Conservation (phyloP, 2,329 filamentous ascomycete species). For the Zymoseptoria tritici region DNA sequence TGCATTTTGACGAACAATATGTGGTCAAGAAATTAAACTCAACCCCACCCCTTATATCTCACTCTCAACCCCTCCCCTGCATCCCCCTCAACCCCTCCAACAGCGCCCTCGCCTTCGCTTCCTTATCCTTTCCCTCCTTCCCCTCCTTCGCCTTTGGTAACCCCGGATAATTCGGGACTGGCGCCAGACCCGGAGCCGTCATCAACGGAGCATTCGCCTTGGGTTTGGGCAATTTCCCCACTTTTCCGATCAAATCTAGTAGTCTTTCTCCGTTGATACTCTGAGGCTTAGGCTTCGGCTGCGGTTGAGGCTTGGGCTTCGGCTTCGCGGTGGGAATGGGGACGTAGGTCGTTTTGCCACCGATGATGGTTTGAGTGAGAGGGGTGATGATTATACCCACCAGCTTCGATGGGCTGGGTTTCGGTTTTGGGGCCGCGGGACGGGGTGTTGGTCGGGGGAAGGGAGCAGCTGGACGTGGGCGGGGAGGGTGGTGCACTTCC, state of each 20-base stretch:
- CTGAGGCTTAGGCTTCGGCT: not conserved
- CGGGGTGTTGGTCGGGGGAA: no score
- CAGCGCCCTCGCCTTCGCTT: not conserved
- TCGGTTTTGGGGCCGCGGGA: not conserved
- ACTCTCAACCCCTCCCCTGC: not conserved
- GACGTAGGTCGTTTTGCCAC: not conserved
- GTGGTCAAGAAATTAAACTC: not conserved
- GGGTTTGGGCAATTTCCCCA: no score
- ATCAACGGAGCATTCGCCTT: not conserved
- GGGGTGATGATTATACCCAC: not conserved
- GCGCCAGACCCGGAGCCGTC: not conserved
- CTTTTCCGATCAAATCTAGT: no score
- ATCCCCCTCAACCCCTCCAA: not conserved
- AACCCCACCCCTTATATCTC: no score
- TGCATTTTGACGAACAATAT: no score
- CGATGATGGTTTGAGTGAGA: not conserved
- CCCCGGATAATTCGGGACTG: not conserved
- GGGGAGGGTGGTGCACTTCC: not conserved
- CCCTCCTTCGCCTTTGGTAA: not conserved
- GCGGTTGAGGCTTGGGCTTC: not conserved
- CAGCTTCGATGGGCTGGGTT: not conserved
- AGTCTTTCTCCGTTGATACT: no score
- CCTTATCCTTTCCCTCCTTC: not conserved
- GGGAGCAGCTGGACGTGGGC: no score
- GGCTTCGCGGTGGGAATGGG: not conserved